A percentile compares a stretch with the other conserved stretches of the same genome.
These are phyloP conservation scores for Adansonia digitata DNA, from an alignment of 345 rosid genomes.

Conservation along the genomic window DNA sequence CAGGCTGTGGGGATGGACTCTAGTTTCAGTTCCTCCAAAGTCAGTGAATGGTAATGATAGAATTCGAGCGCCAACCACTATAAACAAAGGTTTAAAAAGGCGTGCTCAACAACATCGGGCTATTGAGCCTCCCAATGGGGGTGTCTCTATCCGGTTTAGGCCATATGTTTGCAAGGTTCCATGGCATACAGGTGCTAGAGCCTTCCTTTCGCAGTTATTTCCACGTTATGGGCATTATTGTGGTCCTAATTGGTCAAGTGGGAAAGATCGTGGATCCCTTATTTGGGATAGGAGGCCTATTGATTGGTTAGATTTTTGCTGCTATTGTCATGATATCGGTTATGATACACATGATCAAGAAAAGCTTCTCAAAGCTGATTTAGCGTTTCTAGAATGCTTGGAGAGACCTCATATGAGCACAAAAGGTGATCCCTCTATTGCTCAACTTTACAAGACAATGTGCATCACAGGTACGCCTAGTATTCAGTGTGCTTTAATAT, in stretches of 20 bases:
- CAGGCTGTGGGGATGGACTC: conserved; percentile 59
- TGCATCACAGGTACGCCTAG: conserved; percentile 64
- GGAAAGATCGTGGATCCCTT: conserved; percentile 73
- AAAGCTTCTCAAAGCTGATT: conserved; percentile 73
- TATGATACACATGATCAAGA: conserved; percentile 91
- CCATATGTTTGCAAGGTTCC: conserved; percentile 94
- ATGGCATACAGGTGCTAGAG: conserved; percentile 92
- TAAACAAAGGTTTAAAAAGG: conserved; percentile 57
- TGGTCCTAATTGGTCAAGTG: conserved; percentile 99
- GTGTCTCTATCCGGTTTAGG: conserved; percentile 56
- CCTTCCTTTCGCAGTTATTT: conserved; percentile 80
- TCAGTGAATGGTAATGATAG: conserved; percentile 26
- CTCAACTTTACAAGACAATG: conserved; percentile 78
- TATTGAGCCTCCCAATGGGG: conserved; percentile 17
- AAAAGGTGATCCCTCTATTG: conserved; percentile 58
- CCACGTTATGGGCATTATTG: conserved; percentile 96
- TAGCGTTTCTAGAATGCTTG: conserved; percentile 86
- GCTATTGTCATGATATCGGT: conserved; percentile 97
- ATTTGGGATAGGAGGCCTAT: conserved; percentile 93
- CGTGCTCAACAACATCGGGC: conserved; percentile 30
- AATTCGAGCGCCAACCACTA: conserved; percentile 44
- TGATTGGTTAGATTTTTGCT: conserved; percentile 95
- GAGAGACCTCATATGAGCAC: conserved; percentile 60
- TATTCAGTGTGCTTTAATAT: background rate
- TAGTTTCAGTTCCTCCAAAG: conserved; percentile 57